Conservation (phyloP, 805 yeast species). For the Lipomyces spencermartinsiae region DNA sequence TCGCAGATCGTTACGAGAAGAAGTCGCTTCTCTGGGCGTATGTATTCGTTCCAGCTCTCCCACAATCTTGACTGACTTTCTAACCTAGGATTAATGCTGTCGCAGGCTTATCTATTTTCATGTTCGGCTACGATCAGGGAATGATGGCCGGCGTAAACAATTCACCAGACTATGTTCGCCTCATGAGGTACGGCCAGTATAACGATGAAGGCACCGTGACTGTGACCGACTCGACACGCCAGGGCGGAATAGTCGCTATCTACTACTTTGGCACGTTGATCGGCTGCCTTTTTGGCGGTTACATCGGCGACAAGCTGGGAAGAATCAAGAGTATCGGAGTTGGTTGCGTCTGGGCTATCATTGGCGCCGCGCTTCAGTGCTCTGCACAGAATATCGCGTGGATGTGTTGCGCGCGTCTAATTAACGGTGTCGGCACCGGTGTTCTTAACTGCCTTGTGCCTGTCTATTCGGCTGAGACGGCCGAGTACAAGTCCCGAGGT, state of each 20-base stretch:
- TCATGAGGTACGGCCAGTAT: constrained; percentile 27
- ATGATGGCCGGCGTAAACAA: constrained; percentile 50
- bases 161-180: constrained; percentile 43
- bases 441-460: constrained; percentile 58
- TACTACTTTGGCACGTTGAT: constrained; percentile 46
- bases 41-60: neutral
- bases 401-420: constrained; percentile 68
- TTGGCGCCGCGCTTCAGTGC: constrained; percentile 65
- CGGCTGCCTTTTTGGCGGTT: constrained; percentile 33
- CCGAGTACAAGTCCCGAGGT: constrained; percentile 54
- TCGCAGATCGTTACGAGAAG: constrained; percentile 27
- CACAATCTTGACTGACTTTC: neutral
- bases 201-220: constrained; percentile 26
- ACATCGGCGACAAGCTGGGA: constrained; percentile 61
- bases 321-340: constrained; percentile 62
- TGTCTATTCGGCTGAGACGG: constrained; percentile 74
- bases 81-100: constrained; percentile 33
- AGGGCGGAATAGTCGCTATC: constrained; percentile 48
- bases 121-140: constrained; percentile 55
- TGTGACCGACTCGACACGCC: constrained; percentile 41
- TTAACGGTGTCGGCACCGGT: constrained; percentile 47
- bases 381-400: constrained; percentile 56
- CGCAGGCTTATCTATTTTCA: constrained; percentile 45
- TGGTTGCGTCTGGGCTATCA: constrained; percentile 61
- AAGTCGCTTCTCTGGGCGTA: constrained; percentile 23